Conservation (phyloP, 345 rosid species). For the Aquilaria sinensis region DNA sequence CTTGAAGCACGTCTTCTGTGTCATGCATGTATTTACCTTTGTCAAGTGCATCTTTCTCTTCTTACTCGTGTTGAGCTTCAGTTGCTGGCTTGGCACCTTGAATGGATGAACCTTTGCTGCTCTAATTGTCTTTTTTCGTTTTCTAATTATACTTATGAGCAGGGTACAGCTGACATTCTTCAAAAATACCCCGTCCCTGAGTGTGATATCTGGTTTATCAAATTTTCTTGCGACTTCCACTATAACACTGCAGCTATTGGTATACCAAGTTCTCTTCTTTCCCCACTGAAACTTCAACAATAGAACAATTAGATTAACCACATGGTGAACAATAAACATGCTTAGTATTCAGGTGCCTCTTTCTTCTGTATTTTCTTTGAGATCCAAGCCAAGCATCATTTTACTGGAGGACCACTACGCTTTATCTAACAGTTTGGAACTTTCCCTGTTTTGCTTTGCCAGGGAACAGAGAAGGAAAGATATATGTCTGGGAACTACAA, state of each 20-base stretch:
- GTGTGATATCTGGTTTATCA: slow-evolving; percentile 97
- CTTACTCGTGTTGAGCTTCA: not conserved
- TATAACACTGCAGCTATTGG: slow-evolving; percentile 77
- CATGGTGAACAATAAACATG: not conserved
- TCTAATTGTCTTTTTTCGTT: not conserved
- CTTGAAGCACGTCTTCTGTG: not conserved
- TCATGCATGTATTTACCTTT: not conserved
- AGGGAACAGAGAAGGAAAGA: slow-evolving; percentile 97
- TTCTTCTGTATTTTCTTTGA: too few species aligned
- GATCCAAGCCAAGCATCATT: not conserved
- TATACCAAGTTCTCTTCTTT: slow-evolving; percentile 14
- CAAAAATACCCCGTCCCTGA: slow-evolving; percentile 88
- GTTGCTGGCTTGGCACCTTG: not conserved
- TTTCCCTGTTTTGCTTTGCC: slow-evolving; percentile 14
- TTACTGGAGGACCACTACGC: not conserved
- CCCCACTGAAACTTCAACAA: not conserved
- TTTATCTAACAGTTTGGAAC: not conserved
- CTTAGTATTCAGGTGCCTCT: not conserved
- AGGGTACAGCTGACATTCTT: slow-evolving; percentile 90
- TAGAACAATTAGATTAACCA: not conserved
- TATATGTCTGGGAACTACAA: slow-evolving; percentile 90
- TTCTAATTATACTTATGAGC: slow-evolving; percentile 6
- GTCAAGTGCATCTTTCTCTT: not conserved
- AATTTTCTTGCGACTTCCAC: slow-evolving; percentile 87
- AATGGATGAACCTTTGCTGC: not conserved